Base-by-base conservation (phyloP, 2,329 filamentous ascomycete genomes). In the Cladophialophora yegresii region DNA sequence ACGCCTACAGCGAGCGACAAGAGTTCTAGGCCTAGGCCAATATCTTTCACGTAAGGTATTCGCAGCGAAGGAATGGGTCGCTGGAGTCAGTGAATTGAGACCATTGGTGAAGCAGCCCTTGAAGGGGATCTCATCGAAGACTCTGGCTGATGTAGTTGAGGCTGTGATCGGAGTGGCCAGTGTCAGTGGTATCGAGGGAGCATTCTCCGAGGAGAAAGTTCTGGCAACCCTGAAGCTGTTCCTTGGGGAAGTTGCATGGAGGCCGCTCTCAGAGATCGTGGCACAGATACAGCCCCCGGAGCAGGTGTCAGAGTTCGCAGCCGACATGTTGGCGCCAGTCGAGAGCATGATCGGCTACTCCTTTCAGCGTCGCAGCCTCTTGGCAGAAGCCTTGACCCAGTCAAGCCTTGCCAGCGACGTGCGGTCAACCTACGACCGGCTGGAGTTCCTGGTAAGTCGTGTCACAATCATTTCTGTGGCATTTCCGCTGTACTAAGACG, bases 81-180 rank as follows among this genome's bases (percentile, higher is more conserved):
- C 91, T 0, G 76, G 83, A 13, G 54, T 67, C 10, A 36, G 36
- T 30, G 36, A 50, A 22, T 36, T 57, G 30, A 32, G 30, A 50
- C 45, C 28, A 13, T 10, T 13, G 13, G 47, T 20, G 16, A 54
- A 60, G 51, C 61, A 7, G 58, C 67, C 1, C 33, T 36, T 40
- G 66, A 76, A 71, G 53, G 76, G 74, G 13, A 73, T 92, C 33
- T 89, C 91, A 0, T 89, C 87, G 1, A 98, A 98, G 74, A 85
- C 85, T 0, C 83, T 97, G 7, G 93, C 93, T 3, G 93, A 98
- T 71, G 88, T 97, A 0, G 84, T 96, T 0, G 93, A 98, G 74
- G 85, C 93, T 0, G 80, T 97, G 0, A 88, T 97, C 22, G 93
- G 92, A 0, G 90, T 87, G 0, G 84, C 89, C 0, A 92, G 85